These are phyloP conservation scores for Oropetium thomaeum DNA, from an alignment of 176 grass and related monocot species.

Conservation along the genomic window DNA sequence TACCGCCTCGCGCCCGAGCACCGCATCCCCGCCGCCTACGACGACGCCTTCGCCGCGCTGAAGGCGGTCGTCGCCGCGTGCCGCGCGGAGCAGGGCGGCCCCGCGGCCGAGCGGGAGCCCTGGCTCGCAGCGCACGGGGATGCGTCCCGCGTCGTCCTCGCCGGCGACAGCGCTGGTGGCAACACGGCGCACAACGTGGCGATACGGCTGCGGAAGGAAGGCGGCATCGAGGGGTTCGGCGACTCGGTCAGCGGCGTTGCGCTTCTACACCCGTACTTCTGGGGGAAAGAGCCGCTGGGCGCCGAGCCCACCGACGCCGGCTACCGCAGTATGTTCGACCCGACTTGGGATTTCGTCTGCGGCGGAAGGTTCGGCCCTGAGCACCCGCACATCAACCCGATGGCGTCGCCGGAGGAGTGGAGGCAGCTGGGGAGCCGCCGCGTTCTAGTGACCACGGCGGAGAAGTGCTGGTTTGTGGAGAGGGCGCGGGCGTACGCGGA, in stretches of 20 bases:
- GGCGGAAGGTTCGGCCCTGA: constrained; percentile 41
- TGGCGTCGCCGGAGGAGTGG: constrained; percentile 46
- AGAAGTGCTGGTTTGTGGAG: constrained; percentile 62
- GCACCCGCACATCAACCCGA: constrained; percentile 49
- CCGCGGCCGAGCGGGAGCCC: constrained; percentile 39
- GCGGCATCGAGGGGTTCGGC: constrained; percentile 33
- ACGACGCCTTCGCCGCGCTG: constrained; percentile 71
- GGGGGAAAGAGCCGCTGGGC: constrained; percentile 51
- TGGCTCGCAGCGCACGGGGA: constrained; percentile 67
- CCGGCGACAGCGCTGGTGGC: constrained; percentile 73
- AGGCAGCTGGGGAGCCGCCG: constrained; percentile 41
- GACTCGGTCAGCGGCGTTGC: constrained; percentile 40
- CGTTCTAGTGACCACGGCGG: constrained; percentile 72
- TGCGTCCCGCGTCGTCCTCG: constrained; percentile 54
- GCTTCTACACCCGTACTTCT: constrained; percentile 74
- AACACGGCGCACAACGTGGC: constrained; percentile 74
- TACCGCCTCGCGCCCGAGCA: constrained; percentile 89
- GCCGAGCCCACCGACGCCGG: constrained; percentile 34
- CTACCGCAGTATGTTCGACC: constrained; percentile 40
- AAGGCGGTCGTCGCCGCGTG: constrained; percentile 40
- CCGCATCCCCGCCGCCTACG: constrained; percentile 74
- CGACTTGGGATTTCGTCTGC: constrained; percentile 49
- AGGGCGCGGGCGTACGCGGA: constrained; percentile 61
- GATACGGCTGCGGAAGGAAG: constrained; percentile 52
- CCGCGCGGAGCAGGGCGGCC: constrained; percentile 3